Base-by-base conservation (phyloP, 177 flowering plant genomes). In the Vitis hybrid region DNA sequence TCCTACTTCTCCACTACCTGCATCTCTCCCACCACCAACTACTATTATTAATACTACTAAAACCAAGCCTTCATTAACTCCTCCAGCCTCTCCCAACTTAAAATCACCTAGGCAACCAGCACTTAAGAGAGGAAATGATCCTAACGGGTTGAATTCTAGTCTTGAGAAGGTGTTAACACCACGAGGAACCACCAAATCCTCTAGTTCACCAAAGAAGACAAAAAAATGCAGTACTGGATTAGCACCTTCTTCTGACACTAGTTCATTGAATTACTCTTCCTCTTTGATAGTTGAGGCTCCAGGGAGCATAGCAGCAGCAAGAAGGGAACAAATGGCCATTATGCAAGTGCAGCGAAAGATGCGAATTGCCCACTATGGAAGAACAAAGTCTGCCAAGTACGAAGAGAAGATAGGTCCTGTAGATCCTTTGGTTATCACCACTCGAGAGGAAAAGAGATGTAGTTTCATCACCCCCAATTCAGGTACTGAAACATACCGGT, bases 331-430 rank as follows among this genome's bases (percentile, higher is more conserved):
- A 61, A 81, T 90, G 76, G 90, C 86, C 2, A 76, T 79, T 12
- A 72, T 85, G 66, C 91, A 89, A 59, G 96, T 85, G 1, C 88
- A 88, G 62, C 73, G 97, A 62, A 94, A 91, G 83, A 79, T 85
- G 87, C 72, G 72, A 65, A 92, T 91, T 52, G 97, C 97, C 5
- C 98, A 91, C 72, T 94, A 92, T 79, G 98, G 98, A 30, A 81
- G 98, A 70, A 80, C 89, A 1, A 86, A 84, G 59, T 83, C 87
- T 15, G 84, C 83, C 13, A 85, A 80, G 73, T 74, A 71, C 64
- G 88, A 81, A 56, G 55, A 66, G 60, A 79, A 74, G 49, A 72
- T 71, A 21, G 73, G 70, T 56, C 78, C 83, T 3, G 4, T 78
- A 21, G 83, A 79, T 72, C 9, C 72, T 55, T 19, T 79, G 10